Evolutionary conservation across 108 stramenopile species (phyloP).

Genomic region (Parietichytrium sp.): DNA sequence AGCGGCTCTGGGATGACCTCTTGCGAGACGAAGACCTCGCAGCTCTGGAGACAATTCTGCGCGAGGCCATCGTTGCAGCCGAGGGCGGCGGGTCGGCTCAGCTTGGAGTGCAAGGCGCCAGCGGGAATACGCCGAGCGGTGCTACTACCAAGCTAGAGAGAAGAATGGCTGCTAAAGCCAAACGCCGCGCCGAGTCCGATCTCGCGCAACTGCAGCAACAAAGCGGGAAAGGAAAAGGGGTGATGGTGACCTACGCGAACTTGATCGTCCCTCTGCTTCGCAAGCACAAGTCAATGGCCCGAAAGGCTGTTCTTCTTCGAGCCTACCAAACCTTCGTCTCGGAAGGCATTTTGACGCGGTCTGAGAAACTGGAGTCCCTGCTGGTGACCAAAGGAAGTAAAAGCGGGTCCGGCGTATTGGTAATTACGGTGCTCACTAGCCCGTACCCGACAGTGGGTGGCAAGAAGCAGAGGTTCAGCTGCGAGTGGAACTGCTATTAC

Average conservation of each 20-base stretch:
- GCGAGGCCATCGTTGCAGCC: background rate
- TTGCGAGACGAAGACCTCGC: background rate
- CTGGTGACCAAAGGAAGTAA: slow-evolving; percentile 38
- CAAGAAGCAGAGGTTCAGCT: slow-evolving; percentile 54
- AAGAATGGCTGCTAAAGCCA: no score
- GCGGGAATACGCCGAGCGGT: background rate
- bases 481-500: slow-evolving; percentile 59
- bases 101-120: background rate
- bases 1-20: slow-evolving; percentile 3
- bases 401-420: slow-evolving; percentile 43
- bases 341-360: background rate
- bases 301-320: slow-evolving; percentile 39
- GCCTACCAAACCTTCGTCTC: background rate
- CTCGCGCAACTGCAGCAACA: background rate
- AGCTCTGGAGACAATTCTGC: background rate
- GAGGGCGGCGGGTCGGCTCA: background rate
- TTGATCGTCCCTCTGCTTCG: background rate
- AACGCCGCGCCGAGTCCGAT: no score
- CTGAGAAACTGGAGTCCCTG: background rate
- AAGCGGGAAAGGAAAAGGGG: background rate
- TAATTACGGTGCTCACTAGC: slow-evolving; percentile 54
- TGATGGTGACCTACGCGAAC: background rate
- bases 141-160: no score
- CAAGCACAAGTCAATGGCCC: background rate
- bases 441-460: slow-evolving; percentile 46